phyloP scores from a whole-genome alignment of 495 filamentous ascomycete genomes.

The Endocarpon pusillum region DNA sequence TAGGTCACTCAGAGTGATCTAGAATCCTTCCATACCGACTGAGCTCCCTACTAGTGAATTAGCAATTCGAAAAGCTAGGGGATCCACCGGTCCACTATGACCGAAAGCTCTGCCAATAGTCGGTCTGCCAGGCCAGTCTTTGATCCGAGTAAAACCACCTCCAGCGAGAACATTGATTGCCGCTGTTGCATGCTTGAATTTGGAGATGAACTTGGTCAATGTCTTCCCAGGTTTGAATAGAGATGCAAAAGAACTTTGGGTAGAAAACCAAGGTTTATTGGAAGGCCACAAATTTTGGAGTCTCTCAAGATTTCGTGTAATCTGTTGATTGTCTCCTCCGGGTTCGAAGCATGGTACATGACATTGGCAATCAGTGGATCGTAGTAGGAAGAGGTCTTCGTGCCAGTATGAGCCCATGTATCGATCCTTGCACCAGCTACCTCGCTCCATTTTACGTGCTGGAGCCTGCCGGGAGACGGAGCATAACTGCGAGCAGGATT shows the following conservation, averaged over 20 bases:
- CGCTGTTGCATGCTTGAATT: slow-evolving; percentile 29
- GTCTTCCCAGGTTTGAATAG: slow-evolving; percentile 31
- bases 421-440: slow-evolving; percentile 33
- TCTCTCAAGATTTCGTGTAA: slow-evolving; percentile 24
- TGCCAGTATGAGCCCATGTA: slow-evolving; percentile 42
- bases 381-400: slow-evolving; percentile 35
- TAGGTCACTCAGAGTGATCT: slow-evolving; percentile 41
- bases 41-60: slow-evolving; percentile 43
- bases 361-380: slow-evolving; percentile 47
- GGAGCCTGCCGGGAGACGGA: slow-evolving; percentile 39
- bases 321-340: slow-evolving; percentile 25
- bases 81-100: slow-evolving; percentile 38
- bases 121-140: slow-evolving; percentile 41
- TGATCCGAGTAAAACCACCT: slow-evolving; percentile 38
- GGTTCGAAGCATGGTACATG: slow-evolving; percentile 30
- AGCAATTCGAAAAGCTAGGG: slow-evolving; percentile 32
- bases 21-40: slow-evolving; percentile 31
- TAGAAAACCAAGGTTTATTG: slow-evolving; percentile 40
- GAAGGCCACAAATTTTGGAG: slow-evolving; percentile 33
- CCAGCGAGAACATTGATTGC: slow-evolving; percentile 40
- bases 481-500: slow-evolving; percentile 38
- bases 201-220: slow-evolving; percentile 32
- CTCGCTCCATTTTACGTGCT: slow-evolving; percentile 34
- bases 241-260: slow-evolving; percentile 24
- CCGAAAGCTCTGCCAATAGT: slow-evolving; percentile 33